Conservation (phyloP, 1,284 basidiomycete species). For the Cutaneotrichosporon arboriforme region DNA sequence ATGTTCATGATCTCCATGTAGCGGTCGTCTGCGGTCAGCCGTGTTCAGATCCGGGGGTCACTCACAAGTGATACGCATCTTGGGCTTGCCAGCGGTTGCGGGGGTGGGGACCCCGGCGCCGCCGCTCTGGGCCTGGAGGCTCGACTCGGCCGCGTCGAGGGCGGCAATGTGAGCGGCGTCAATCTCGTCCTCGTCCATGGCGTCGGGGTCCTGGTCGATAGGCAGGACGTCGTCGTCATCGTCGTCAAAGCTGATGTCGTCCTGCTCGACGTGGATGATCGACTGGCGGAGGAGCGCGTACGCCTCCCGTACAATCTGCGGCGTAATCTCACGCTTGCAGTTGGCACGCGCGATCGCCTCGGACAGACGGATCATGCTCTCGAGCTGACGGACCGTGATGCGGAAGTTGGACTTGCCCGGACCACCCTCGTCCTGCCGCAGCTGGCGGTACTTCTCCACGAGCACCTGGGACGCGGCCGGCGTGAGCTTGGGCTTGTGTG, state of each 20-base stretch:
- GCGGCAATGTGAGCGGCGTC: conserved; percentile 57
- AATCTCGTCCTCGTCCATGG: conserved; percentile 59
- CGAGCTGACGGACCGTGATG: conserved; percentile 94
- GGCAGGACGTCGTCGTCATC: conserved; percentile 68
- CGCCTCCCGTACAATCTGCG: conserved; percentile 90
- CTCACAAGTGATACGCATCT: conserved; percentile 74
- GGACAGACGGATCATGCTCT: conserved; percentile 95
- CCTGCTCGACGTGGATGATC: conserved; percentile 99
- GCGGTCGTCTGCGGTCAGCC: conserved; percentile 60
- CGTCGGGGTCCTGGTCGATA: conserved; percentile 49
- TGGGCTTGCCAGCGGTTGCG: conserved; percentile 52
- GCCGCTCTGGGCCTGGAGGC: conserved; percentile 35
- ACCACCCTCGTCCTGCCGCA: conserved; percentile 89
- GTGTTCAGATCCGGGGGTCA: neutral
- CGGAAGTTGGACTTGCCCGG: conserved; percentile 87
- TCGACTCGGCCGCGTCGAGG: conserved; percentile 45
- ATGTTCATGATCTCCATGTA: conserved; percentile 82
- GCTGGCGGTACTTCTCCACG: conserved; percentile 89
- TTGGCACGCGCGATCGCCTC: conserved; percentile 97
- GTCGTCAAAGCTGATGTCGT: conserved; percentile 96
- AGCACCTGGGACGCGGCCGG: conserved; percentile 86
- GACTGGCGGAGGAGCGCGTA: conserved; percentile 90
- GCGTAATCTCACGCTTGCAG: conserved; percentile 86
- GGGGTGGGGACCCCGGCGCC: conserved; percentile 26
- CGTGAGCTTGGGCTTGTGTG: conserved; percentile 95